phyloP scores from a whole-genome alignment of 1,284 basidiomycete genomes.

The Cryptococcus hybrid region DNA sequence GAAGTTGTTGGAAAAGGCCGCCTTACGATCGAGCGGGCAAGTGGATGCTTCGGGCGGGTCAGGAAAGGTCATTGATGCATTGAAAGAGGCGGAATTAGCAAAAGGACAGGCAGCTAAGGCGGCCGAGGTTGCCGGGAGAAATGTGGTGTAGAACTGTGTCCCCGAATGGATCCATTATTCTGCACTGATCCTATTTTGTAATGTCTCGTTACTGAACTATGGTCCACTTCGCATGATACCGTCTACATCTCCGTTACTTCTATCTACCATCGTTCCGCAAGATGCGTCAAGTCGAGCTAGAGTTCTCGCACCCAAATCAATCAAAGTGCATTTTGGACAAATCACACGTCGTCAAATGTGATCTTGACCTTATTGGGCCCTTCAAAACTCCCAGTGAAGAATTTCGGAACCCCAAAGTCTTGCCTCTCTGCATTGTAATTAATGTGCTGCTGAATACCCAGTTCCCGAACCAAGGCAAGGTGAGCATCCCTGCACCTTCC shows the following conservation, averaged over 20 bases:
- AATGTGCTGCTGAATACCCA: slow-evolving; percentile 10
- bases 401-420: slow-evolving; percentile 14
- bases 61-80: background rate
- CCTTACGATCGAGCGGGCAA: background rate
- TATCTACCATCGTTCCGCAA: no score
- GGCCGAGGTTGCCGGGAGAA: background rate
- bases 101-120: background rate
- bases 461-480: slow-evolving; percentile 4
- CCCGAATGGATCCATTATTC: no score
- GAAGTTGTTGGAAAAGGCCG: background rate
- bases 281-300: no score
- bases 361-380: slow-evolving; percentile 14
- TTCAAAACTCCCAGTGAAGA: slow-evolving; percentile 17
- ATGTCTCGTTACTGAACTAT: no score
- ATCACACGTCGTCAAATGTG: background rate
- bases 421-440: slow-evolving; percentile 8
- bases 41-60: background rate
- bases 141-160: no score
- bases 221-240: no score
- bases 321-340: background rate
- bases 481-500: slow-evolving; percentile 13
- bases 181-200: no score
- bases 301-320: background rate
- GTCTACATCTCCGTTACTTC: no score
- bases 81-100: background rate